Base-by-base conservation (phyloP, 768 basidiomycete genomes). In the Holtermannia corniformis region DNA sequence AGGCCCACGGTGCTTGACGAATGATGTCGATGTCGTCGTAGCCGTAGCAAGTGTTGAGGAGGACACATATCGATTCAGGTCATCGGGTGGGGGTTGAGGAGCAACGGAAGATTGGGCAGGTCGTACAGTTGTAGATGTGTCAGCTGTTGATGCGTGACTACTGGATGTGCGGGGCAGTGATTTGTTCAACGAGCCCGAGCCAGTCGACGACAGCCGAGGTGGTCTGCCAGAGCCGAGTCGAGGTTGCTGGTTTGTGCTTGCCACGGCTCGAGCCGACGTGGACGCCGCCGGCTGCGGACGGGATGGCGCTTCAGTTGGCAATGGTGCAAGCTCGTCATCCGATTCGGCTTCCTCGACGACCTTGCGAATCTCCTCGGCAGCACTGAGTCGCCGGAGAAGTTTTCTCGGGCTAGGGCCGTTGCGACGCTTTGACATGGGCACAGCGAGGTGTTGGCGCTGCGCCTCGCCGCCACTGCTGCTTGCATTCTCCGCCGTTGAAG, bases 11-110 rank as follows among this genome's bases (percentile, higher is more conserved):
- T 73, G 72, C 73, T 93, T 93, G 40, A 85, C 81, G 66, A 86
- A 90, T 3, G 89, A 90, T 0, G 81, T 82, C 0, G 82, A 82
- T 59, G 85, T 86, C 40, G 70, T 68, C 3, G 65, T 69, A 11
- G 63, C 59, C n/a, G 86, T 87, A 12, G 81, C 81, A 26, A 81
- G 78, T 7, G 90, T 91, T 63, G 88, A 87, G 13, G 87, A 85
- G 4, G 90, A 92, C 7, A 92, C 87, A 64, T 87, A 88, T 22
- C 91, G 84, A 63, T 85, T 87, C 43, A 91, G 76, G 66, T 91
- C 89, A 43, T 64, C 64, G 37, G 62, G 60, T 81, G 79, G 19
- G 76, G 76, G 79, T 64, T 80, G 77, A 11, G 78, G 65, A 19
- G 60, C 59, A 57, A 27, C 53, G 20, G 55, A 52, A 21, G 63